A percentile compares a stretch with the other conserved stretches of the same genome.
phyloP scores from a whole-genome alignment of 768 basidiomycete species.

The Trametes sanguinea region DNA sequence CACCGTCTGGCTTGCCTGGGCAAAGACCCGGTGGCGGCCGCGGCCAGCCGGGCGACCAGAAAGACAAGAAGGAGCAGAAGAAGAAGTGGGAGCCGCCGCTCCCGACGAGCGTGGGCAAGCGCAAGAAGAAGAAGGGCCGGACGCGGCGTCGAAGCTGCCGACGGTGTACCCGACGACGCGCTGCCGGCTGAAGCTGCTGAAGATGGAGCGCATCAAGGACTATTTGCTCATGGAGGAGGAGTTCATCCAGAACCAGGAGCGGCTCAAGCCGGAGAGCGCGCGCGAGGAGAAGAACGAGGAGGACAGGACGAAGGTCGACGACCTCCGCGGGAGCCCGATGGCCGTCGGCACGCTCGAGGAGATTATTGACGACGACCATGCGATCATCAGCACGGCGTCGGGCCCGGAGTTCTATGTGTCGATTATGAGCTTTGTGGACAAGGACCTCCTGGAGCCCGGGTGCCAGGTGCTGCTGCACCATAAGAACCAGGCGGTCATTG shows the following conservation, averaged over 20 bases:
- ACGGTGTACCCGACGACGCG: constrained; percentile 92
- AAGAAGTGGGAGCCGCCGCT: constrained; percentile 99
- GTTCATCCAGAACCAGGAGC: constrained; percentile 90
- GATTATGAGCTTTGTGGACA: constrained; percentile 98
- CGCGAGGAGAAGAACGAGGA: constrained; percentile 96
- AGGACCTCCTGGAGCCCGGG: constrained; percentile 94
- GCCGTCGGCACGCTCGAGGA: constrained; percentile 98
- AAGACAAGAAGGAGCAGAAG: constrained; percentile 58
- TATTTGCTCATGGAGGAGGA: constrained; percentile 95
- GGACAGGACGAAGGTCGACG: constrained; percentile 90
- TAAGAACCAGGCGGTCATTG: constrained; percentile 93
- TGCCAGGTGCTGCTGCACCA: constrained; percentile 95
- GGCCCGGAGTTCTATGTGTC: constrained; percentile 97
- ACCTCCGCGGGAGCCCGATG: constrained; percentile 94
- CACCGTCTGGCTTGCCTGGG: constrained; percentile 61
- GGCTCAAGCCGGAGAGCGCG: constrained; percentile 82
- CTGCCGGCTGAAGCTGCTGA: constrained; percentile 92
- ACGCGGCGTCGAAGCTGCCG: constrained; percentile 87
- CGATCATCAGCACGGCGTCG: constrained; percentile 93
- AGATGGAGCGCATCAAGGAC: constrained; percentile 98
- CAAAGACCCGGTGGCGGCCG: constrained; percentile 28
- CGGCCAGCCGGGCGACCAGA: constrained; percentile 40
- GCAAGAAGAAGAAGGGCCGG: constrained; percentile 88
- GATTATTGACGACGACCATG: constrained; percentile 97
- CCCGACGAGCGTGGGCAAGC: constrained; percentile 95